A percentile compares a stretch with the other conserved stretches of the same genome.
phyloP scores from a whole-genome alignment of 805 yeast genomes.

The Saccharomycopsis sp. region DNA sequence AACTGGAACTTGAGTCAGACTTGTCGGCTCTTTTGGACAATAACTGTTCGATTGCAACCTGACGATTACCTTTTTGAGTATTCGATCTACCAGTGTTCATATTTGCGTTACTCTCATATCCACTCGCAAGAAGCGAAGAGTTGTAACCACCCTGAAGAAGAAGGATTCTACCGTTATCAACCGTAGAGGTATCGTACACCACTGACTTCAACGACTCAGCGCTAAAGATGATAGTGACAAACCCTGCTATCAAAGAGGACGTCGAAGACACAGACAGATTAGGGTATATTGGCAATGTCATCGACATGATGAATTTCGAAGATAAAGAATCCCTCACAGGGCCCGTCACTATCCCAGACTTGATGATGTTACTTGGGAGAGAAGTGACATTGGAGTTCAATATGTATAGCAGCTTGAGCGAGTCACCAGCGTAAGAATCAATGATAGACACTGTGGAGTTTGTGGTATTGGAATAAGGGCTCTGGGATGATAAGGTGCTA shows the following conservation, averaged over 20 bases:
- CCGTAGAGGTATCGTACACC: slow-evolving; percentile 33
- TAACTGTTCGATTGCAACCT: no score
- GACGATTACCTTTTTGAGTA: no score
- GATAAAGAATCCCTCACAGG: slow-evolving; percentile 43
- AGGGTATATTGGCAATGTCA: slow-evolving; percentile 69
- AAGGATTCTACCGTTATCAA: slow-evolving; percentile 26
- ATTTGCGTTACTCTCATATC: slow-evolving; percentile 7
- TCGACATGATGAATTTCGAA: slow-evolving; percentile 47
- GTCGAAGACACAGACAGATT: slow-evolving; percentile 59
- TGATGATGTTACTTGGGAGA: slow-evolving; percentile 35
- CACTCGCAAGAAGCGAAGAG: slow-evolving; percentile 12
- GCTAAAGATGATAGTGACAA: slow-evolving; percentile 48
- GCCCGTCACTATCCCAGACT: slow-evolving; percentile 51
- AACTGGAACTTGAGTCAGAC: neutral
- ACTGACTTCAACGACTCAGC: slow-evolving; percentile 37
- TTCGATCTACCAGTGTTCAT: neutral
- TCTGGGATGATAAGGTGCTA: slow-evolving; percentile 21
- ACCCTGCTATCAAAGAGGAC: slow-evolving; percentile 60
- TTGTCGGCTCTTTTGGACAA: neutral
- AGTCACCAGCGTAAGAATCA: slow-evolving; percentile 25
- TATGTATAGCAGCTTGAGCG: slow-evolving; percentile 39
- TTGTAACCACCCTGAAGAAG: slow-evolving; percentile 24
- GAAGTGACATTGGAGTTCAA: slow-evolving; percentile 37
- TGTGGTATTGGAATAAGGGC: slow-evolving; percentile 15
- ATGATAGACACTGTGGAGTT: slow-evolving; percentile 20